Base-by-base conservation (phyloP, 495 filamentous ascomycete genomes). In the Neurospora sp. region DNA sequence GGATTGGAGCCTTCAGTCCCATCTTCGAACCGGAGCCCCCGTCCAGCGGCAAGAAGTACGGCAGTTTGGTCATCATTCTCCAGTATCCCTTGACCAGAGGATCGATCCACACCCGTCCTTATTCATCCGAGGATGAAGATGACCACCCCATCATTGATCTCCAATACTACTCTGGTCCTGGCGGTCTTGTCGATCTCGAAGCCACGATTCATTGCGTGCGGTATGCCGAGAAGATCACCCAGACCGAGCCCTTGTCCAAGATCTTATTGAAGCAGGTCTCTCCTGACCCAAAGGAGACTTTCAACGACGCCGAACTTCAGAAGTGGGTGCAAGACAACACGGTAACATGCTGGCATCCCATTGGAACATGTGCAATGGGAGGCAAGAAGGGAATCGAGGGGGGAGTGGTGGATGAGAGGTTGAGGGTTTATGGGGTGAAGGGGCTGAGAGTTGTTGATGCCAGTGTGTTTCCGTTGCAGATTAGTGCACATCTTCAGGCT, bases 311-410 rank as follows among this genome's bases (percentile, higher is more conserved):
- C 1, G 78, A 80, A 1, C 78, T 85, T 61, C 71, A 79, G 7
- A 74, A 79, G 5, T 86, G 81, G 79, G 73, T 87, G 7, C 74
- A 73, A 12, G 75, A 82, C 22, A 83, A 77, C 59, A 83, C 80
- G 8, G n/a, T 81, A 75, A 81, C 80, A 39, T 76, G 79, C 70
- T 87, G 84, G 84, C 85, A 87, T 74, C 83, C 85, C 0, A 74
- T 85, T 5, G 87, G 88, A 1, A 89, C 86, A 0, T 88, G 85
- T 71, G 82, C 86, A 0, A 88, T 89, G 87, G 83, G 85, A 12
- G 84, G 83, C 0, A 42, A 45, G 0, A 75, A 76, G 10, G 78
- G 79, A 9, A 70, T 40, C 1, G 53, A 79, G 2, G 78, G 73
- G 0, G 86, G 85, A 0, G 87, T 89, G 4, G 85, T 89, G 1